Evolutionary conservation across 2,329 filamentous ascomycete species (phyloP), one percentile per base, ranked within the genome.

Genomic region (Ophiostoma tasmaniense): DNA sequence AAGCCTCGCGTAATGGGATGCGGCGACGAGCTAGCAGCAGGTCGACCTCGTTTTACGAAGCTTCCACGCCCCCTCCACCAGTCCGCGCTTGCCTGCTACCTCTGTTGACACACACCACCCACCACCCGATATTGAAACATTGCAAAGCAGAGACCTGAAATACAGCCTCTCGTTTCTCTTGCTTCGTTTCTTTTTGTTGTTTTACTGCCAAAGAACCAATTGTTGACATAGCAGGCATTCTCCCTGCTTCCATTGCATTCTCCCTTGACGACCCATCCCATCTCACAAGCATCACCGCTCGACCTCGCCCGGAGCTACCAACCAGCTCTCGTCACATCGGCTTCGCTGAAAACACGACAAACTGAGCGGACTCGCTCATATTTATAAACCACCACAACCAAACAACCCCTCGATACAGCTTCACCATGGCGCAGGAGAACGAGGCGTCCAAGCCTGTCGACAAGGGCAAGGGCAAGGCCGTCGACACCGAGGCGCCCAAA

Each of bases 401-500:
- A 37, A 25, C 67, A 64, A n/a, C 39, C 30, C 39, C 61, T 39
- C 42, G 10, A 39, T 14, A 42, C 30, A 33, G 61, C 61, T 67
- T 50, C 61, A 76, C 70, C 73, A 97, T 98, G 95, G 93, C 93
- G 82, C 91, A 96, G 85, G 92, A 96, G 81, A 92, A 90, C 83
- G 91, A 96, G 82, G 86, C 89, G 84, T 85, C 90, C 79, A 91
- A 90, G 81, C 83, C 88, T 39, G 70, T 67, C 79, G 92, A 97
- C 81, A 98, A 98, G 86, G 93, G 93, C 81, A 99, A 99, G 85
- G 94, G 88, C 78, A 99, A 98, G 84, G 92, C 89, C 72, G 84
- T 89, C 72, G 89, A 92, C 70, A 86, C 87, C 76, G 85, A 87
- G 68, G 79, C 79, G 70, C 82, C 85, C 79, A 87, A 87, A 75